These are phyloP conservation scores for Dryadomyces sulphureus DNA, from an alignment of 2,329 filamentous ascomycete species.

Conservation along the genomic window DNA sequence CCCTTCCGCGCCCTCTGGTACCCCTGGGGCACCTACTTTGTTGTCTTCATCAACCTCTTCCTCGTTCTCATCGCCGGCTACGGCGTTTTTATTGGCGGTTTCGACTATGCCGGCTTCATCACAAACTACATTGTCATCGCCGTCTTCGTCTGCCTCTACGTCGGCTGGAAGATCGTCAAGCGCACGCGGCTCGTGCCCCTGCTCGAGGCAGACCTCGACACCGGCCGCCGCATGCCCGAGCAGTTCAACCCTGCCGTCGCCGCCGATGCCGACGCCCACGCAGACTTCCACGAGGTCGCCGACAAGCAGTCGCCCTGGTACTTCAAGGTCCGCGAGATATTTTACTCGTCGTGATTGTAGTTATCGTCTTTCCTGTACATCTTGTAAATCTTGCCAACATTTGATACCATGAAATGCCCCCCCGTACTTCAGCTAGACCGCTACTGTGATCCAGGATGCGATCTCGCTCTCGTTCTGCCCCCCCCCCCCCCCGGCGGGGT, in stretches of 20 bases:
- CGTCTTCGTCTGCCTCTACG: conserved; percentile 42
- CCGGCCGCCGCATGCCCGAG: conserved; percentile 27
- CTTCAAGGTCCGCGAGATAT: background rate
- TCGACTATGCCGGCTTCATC: conserved; percentile 46
- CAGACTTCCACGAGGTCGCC: too few species aligned
- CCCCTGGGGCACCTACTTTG: conserved; percentile 50
- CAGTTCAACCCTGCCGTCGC: conserved; percentile 13
- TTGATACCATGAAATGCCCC: too few species aligned
- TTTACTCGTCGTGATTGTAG: too few species aligned
- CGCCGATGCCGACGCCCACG: background rate
- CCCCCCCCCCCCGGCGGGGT: too few species aligned
- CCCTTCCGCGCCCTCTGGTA: conserved; percentile 48
- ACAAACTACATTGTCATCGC: conserved; percentile 49
- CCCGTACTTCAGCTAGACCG: too few species aligned
- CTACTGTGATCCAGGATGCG: too few species aligned
- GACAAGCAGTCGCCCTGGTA: conserved; percentile 1
- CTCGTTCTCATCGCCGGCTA: conserved; percentile 56
- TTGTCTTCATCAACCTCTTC: conserved; percentile 47
- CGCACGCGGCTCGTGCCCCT: conserved; percentile 33
- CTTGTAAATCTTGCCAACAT: too few species aligned
- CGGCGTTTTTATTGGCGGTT: conserved; percentile 45
- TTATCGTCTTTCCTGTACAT: background rate
- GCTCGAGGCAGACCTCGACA: conserved; percentile 36
- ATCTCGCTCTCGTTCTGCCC: too few species aligned
- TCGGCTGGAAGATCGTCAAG: conserved; percentile 40